These are phyloP conservation scores for Pezicula radicicola DNA, from an alignment of 2,329 filamentous ascomycete genomes.

Conservation along the genomic window DNA sequence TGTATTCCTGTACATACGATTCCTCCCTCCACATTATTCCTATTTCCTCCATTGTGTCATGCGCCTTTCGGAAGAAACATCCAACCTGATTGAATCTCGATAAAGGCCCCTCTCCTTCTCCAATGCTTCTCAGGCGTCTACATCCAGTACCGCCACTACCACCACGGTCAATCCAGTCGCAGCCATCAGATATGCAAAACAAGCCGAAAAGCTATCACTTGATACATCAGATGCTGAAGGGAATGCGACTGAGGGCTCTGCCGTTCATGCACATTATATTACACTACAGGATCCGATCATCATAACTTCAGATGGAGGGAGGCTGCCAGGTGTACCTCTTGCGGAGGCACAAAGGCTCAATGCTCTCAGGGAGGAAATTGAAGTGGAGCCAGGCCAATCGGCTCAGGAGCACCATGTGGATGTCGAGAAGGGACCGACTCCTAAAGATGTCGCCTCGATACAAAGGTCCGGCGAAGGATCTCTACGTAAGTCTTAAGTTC, in stretches of 20 bases:
- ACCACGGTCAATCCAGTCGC: not conserved
- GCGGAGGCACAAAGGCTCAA: constrained; percentile 72
- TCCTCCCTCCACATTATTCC: no score
- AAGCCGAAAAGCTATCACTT: constrained; percentile 56
- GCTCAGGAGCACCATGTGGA: constrained; percentile 31
- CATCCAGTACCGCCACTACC: no score
- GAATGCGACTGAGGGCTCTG: constrained; percentile 34
- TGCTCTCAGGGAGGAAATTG: constrained; percentile 49
- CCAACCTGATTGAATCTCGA: no score
- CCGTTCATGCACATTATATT: constrained; percentile 60
- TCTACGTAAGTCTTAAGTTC: constrained; percentile 25
- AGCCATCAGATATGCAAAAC: constrained; percentile 56
- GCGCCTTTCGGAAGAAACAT: no score
- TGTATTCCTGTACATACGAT: no score
- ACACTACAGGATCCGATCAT: constrained; percentile 73
- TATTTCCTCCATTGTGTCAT: no score
- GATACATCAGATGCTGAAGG: constrained; percentile 23
- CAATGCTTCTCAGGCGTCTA: no score
- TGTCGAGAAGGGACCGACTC: constrained; percentile 30
- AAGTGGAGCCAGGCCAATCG: constrained; percentile 24
- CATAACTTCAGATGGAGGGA: constrained; percentile 61
- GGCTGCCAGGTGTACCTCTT: constrained; percentile 66
- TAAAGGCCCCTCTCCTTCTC: no score
- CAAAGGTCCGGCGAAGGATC: constrained; percentile 45
- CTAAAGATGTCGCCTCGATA: constrained; percentile 22